phyloP scores from a whole-genome alignment of 2,329 filamentous ascomycete genomes.

The Microcera coccophila region DNA sequence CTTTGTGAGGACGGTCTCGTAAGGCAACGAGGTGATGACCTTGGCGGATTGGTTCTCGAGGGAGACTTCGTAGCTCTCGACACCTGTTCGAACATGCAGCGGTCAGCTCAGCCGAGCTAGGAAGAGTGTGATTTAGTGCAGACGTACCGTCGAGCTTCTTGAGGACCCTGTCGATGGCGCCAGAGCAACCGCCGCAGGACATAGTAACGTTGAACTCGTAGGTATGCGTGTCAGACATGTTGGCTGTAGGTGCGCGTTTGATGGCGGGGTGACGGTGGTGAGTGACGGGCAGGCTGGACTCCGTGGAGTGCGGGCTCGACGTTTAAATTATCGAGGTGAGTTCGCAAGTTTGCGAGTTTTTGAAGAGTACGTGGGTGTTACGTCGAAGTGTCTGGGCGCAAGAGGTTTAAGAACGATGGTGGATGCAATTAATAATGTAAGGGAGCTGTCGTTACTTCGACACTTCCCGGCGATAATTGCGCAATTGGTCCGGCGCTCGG shows the following conservation, averaged over 20 bases:
- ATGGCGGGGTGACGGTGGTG: no score
- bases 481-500: constrained; percentile 17
- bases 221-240: constrained; percentile 72
- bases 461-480: constrained; percentile 24
- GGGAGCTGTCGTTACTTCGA: constrained; percentile 4
- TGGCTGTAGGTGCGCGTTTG: no score
- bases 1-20: constrained; percentile 77
- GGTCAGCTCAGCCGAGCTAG: neutral
- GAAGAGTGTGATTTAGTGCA: neutral
- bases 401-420: no score
- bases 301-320: no score
- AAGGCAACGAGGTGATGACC: constrained; percentile 68
- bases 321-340: no score
- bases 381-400: no score
- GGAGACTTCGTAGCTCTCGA: constrained; percentile 81
- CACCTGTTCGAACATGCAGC: constrained; percentile 53
- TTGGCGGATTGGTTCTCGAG: constrained; percentile 82
- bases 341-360: no score
- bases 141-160: constrained; percentile 81
- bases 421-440: constrained; percentile 26
- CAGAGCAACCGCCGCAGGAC: constrained; percentile 94
- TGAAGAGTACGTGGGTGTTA: no score
- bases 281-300: no score
- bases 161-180: constrained; percentile 85
- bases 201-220: constrained; percentile 96